Evolutionary conservation across 495 filamentous ascomycete genomes (phyloP), one percentile per base, ranked within the genome.

Genomic region (Aspergillus ellipticus): DNA sequence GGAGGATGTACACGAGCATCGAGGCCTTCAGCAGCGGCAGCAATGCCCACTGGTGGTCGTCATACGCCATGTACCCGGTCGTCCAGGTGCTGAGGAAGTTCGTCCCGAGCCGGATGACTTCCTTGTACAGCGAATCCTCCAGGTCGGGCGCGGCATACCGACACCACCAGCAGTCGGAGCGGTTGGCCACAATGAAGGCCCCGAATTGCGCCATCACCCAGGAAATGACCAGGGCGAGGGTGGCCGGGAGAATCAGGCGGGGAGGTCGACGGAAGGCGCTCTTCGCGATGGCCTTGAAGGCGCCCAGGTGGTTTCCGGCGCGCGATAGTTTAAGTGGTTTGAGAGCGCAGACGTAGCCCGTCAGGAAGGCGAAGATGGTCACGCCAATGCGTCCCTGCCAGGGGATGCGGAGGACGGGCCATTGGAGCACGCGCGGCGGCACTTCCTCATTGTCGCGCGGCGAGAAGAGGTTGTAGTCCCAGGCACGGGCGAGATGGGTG

Each of bases 1-100:
- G 66, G 37, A 82, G 71, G 11, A 79, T 69, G 54, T 85, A 88
- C 3, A 86, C 79, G 51, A 82, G 63, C 79, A 87, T 84, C 17
- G 80, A 82, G 4, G 82, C 82, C 60, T 79, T 77, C 28, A 88
- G 66, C 42, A 88, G 61, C 2, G 82, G 84, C n/a, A 84, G 65
- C 33, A 88, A 59, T 4, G 85, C 84, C 85, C 85, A 88, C 60
- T 86, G 83, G 46, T 86, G 82, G 24, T 78, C 79, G 58, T 87
- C 85, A 58, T 85, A 88, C 16, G 72, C 67, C 66, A 83, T 85
- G 54, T 71, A 77, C 4, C 76, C 77, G n/a, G 67, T 75, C 9
- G 81, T 80, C 85, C 85, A 88, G 1, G 78, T 81, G 19, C 68
- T 72, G 15, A 82, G 66, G 49, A 83, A 73, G 56, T 77, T 80